phyloP scores from a whole-genome alignment of 306 rosid genomes.

The Gynostemma pentaphyllum region DNA sequence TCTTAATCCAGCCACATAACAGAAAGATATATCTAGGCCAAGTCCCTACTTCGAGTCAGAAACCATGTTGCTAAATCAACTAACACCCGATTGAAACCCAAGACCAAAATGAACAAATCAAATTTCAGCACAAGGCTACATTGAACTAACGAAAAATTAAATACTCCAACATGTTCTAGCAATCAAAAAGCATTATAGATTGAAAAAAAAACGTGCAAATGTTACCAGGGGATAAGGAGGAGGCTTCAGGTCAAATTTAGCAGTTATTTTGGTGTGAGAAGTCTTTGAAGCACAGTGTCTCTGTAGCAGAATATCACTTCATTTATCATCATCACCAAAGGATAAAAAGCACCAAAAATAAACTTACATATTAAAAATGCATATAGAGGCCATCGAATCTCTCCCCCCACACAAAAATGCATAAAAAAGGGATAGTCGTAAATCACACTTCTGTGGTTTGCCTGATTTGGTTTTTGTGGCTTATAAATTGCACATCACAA shows the following conservation, averaged over 20 bases:
- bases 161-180: neutral
- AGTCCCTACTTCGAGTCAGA: too few relatives aligned
- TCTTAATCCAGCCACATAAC: neutral
- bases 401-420: neutral
- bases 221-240: slow-evolving; percentile 81
- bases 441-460: too few relatives aligned
- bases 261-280: slow-evolving; percentile 22
- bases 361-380: too few relatives aligned
- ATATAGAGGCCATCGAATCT: too few relatives aligned
- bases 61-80: neutral
- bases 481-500: too few relatives aligned
- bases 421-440: neutral
- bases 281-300: slow-evolving; percentile 29
- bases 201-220: neutral
- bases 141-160: neutral
- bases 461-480: too few relatives aligned
- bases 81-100: neutral
- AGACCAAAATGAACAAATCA: neutral
- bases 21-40: neutral
- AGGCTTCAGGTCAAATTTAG: slow-evolving; percentile 64
- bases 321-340: too few relatives aligned
- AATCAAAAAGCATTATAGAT: neutral
- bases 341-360: too few relatives aligned
- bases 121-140: neutral
- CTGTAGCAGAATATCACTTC: slow-evolving; percentile 15